phyloP scores from a whole-genome alignment of 2,329 filamentous ascomycete genomes.

The Kalmusia sp. region DNA sequence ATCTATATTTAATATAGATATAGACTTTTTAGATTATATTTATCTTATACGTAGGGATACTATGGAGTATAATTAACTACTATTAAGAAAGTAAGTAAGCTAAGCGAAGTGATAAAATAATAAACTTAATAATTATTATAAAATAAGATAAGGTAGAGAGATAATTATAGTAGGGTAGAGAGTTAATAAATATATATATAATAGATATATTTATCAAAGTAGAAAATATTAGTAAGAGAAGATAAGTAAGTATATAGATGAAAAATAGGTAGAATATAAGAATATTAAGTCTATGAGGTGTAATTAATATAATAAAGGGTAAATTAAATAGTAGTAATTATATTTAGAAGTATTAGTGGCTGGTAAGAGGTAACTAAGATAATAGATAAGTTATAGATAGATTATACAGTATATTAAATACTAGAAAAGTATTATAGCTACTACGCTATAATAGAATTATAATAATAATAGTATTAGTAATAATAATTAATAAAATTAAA shows the following conservation, averaged over 20 bases:
- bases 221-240: too few relatives aligned
- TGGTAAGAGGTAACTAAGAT: not conserved
- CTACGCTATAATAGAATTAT: too few relatives aligned
- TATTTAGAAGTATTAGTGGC: not conserved
- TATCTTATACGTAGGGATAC: slow-evolving; percentile 6
- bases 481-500: too few relatives aligned
- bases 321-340: not conserved
- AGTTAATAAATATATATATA: not conserved
- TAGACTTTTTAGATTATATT: slow-evolving; percentile 23
- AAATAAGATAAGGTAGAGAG: not conserved
- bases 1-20: slow-evolving; percentile 19
- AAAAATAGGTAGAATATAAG: not conserved
- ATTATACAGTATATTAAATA: not conserved
- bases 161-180: not conserved
- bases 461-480: too few relatives aligned
- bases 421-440: too few relatives aligned
- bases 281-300: not conserved
- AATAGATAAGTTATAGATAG: not conserved
- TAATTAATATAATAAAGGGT: not conserved
- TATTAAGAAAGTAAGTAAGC: not conserved
- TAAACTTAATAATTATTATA: not conserved
- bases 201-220: too few relatives aligned
- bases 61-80: slow-evolving; percentile 11
- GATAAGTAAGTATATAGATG: too few relatives aligned
- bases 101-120: not conserved